phyloP scores from a whole-genome alignment of 2,329 filamentous ascomycete genomes.

The Alternaria triticina region DNA sequence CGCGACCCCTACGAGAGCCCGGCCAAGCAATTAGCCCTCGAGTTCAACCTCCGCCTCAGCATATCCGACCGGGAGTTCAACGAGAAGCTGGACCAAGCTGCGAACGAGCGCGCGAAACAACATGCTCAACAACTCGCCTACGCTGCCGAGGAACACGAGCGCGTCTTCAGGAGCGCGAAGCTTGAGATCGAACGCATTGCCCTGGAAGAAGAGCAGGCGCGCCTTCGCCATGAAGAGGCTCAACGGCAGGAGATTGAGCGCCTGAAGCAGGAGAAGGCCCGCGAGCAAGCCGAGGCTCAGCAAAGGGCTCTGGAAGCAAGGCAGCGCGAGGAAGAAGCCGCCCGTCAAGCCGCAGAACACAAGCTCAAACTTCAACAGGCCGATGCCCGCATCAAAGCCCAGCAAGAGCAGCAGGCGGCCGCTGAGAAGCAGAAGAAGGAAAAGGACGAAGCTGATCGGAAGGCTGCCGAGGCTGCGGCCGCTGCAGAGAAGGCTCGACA shows the following conservation, averaged over 20 bases:
- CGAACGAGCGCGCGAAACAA: constrained; percentile 66
- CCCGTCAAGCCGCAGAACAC: constrained; percentile 34
- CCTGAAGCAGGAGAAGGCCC: constrained; percentile 53
- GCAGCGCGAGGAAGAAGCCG: constrained; percentile 40
- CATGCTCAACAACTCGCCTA: constrained; percentile 71
- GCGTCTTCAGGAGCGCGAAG: constrained; percentile 64
- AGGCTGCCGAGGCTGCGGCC: constrained; percentile 35
- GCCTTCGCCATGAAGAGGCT: constrained; percentile 41
- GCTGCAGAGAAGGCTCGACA: constrained; percentile 32
- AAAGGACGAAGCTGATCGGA: constrained; percentile 39
- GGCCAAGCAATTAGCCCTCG: constrained; percentile 44
- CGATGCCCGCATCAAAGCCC: constrained; percentile 37
- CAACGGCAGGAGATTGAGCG: constrained; percentile 48
- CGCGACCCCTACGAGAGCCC: constrained; percentile 42
- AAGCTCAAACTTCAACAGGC: constrained; percentile 39
- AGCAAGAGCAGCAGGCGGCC: constrained; percentile 39
- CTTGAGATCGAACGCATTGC: constrained; percentile 59
- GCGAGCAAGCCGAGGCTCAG: constrained; percentile 47
- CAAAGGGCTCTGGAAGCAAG: constrained; percentile 43
- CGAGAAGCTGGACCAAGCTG: constrained; percentile 66
- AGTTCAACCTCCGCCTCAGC: constrained; percentile 53
- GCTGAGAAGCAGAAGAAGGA: constrained; percentile 35
- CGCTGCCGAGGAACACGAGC: constrained; percentile 70
- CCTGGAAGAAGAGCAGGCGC: constrained; percentile 49
- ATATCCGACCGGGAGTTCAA: constrained; percentile 56